phyloP scores from a whole-genome alignment of 2,329 filamentous ascomycete species.

The Neonectria faginata region DNA sequence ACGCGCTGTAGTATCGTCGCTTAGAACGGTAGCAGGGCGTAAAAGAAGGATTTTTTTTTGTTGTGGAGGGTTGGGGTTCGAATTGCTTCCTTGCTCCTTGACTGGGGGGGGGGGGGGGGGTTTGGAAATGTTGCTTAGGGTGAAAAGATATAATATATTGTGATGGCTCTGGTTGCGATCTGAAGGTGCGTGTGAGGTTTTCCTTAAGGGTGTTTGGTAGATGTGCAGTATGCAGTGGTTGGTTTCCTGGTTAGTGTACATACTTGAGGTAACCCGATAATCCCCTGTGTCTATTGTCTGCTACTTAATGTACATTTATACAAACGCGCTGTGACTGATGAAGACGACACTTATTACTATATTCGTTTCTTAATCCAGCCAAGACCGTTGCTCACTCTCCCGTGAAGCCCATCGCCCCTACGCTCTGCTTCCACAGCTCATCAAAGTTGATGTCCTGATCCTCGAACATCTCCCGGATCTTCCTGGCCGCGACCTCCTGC shows the following conservation, averaged over 20 bases:
- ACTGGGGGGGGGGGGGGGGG: too few species aligned
- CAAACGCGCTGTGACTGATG: neutral
- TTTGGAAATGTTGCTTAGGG: neutral
- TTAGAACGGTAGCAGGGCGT: constrained; percentile 41
- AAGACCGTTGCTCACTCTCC: neutral
- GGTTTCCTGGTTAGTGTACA: neutral
- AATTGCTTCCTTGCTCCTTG: neutral
- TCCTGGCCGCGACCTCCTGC: constrained; percentile 77
- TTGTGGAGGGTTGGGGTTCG: constrained; percentile 10
- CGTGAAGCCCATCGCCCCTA: constrained; percentile 16
- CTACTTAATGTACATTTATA: neutral
- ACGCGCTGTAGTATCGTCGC: constrained; percentile 39
- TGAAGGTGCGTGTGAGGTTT: neutral
- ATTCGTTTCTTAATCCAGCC: constrained; percentile 4
- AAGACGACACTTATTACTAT: neutral
- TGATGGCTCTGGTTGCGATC: neutral
- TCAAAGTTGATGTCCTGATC: constrained; percentile 85
- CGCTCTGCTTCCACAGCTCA: constrained; percentile 75
- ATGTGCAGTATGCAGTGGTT: neutral
- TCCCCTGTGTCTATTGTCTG: neutral
- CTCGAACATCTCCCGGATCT: constrained; percentile 81
- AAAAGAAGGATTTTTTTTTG: constrained; percentile 9
- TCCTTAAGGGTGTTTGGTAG: neutral
- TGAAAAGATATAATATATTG: neutral
- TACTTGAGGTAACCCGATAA: neutral